Conservation (phyloP, 768 basidiomycete genomes). For the Omphalotus guepiniiformis region DNA sequence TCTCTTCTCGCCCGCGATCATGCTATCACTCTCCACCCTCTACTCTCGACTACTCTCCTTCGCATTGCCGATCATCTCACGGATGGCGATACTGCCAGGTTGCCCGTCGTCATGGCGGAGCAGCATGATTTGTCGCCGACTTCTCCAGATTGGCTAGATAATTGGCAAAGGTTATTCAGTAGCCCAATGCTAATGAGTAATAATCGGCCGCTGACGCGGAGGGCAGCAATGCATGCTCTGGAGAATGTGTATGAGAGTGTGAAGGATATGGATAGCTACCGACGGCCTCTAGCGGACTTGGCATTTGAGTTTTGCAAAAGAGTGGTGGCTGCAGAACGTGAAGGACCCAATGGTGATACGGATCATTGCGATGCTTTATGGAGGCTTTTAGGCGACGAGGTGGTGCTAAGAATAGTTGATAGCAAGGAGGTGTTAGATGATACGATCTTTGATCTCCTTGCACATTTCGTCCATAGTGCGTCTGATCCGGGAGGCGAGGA, state of each 20-base stretch:
- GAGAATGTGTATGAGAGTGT: slow-evolving; percentile 59
- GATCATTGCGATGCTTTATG: slow-evolving; percentile 44
- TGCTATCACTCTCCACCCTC: slow-evolving; percentile 51
- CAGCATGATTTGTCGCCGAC: slow-evolving; percentile 70
- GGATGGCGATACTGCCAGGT: slow-evolving; percentile 60
- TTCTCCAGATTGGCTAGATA: slow-evolving; percentile 64
- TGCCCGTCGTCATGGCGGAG: slow-evolving; percentile 59
- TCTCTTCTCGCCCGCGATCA: slow-evolving; percentile 63
- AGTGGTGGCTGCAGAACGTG: slow-evolving; percentile 24
- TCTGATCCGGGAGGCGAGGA: slow-evolving; percentile 35
- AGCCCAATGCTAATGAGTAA: slow-evolving; percentile 4
- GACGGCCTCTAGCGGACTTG: slow-evolving; percentile 40
- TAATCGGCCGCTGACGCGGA: slow-evolving; percentile 47
- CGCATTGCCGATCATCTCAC: slow-evolving; percentile 65
- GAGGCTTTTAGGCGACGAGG: slow-evolving; percentile 65
- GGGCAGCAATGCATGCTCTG: slow-evolving; percentile 53
- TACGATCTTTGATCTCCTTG: slow-evolving; percentile 37
- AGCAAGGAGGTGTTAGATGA: slow-evolving; percentile 8
- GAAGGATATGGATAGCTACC: slow-evolving; percentile 36
- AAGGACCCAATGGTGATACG: slow-evolving; percentile 24
- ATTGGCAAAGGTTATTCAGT: slow-evolving; percentile 55
- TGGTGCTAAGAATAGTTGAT: slow-evolving; percentile 53
- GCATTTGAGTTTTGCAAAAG: slow-evolving; percentile 48
- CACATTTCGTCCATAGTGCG: slow-evolving; percentile 13
- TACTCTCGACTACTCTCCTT: slow-evolving; percentile 60